Base-by-base conservation (phyloP, 805 yeast genomes). In the Candida montana region DNA sequence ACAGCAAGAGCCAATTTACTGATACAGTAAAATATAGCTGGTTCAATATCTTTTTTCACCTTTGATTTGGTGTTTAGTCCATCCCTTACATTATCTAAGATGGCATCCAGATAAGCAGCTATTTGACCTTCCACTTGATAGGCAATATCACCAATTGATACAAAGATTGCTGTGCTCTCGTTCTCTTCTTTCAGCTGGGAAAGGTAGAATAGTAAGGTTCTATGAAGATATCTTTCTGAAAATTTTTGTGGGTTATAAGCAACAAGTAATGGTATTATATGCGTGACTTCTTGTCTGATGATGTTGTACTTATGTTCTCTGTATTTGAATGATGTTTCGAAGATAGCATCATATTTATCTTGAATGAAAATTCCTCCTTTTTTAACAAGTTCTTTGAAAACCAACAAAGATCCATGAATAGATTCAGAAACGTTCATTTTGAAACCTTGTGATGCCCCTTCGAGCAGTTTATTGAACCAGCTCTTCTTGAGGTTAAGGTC, bases 1-100 rank as follows among this genome's bases (percentile, higher is more conserved):
- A 91, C 87, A 0, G 98, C 91, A 20, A 74, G 73, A 0, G 96
- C 90, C 29, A 93, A 65, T 62, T 87, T 84, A 0, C 95, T 87
- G 33, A 91, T 72, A 58, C 98, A 93, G 52, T 84, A 86, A 54
- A 90, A 91, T 17, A 91, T 77, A 1, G 95, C 89, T 0, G 86
- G 83, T 50, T 87, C 95, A 33, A 83, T 79, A 37, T 83, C 89
- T 55, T 79, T 82, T 44, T 90, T 72, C 3, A 71, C 61, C 48
- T 79, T 77, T 15, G 63, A 62, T 41, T 63, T 67, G 1, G 65
- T 51, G 26, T 76, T 70, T 21, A 91, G 67, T 0, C 93, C 90
- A 44, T 89, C 96, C 53, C 89, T 71, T 17, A 90, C 77, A 49
- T 81, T 86, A 40, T 83, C 89, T 37, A 91, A 64, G n/a, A 91